phyloP scores from a whole-genome alignment of 208 protist genomes.

The Acanthamoeba royreba region DNA sequence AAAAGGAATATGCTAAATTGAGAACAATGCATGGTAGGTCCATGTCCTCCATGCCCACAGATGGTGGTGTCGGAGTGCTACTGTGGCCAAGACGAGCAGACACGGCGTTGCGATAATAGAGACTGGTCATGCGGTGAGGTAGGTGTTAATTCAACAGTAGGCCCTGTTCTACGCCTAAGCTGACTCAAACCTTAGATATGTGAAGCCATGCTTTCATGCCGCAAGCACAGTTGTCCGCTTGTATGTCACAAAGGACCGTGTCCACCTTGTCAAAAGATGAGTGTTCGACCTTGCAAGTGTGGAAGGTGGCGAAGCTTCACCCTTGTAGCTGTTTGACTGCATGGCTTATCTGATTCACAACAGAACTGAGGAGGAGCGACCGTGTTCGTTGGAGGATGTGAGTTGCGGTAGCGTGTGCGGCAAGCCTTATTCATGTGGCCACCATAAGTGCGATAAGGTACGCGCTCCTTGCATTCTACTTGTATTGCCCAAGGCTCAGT shows the following conservation, averaged over 20 bases:
- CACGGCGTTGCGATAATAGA: not conserved
- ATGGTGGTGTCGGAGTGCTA: conserved; percentile 12
- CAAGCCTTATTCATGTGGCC: not conserved
- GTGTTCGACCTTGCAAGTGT: not conserved
- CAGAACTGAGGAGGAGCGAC: not conserved
- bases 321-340: not conserved
- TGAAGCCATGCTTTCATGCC: not conserved
- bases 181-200: no score
- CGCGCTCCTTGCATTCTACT: not conserved
- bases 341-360: not conserved
- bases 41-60: conserved; percentile 36
- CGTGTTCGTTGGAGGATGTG: not conserved
- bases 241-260: conserved; percentile 28
- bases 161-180: no score
- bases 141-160: no score
- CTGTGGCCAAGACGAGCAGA: not conserved
- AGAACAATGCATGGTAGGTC: not conserved
- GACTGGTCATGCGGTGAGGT: not conserved
- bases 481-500: not conserved
- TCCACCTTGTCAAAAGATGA: not conserved
- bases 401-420: not conserved
- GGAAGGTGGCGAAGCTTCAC: not conserved
- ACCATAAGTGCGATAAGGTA: conserved; percentile 19
- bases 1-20: not conserved
- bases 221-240: conserved; percentile 19